These are phyloP conservation scores for Wickerhamomyces kurtzmanii DNA, from an alignment of 805 yeast genomes.

Conservation along the genomic window DNA sequence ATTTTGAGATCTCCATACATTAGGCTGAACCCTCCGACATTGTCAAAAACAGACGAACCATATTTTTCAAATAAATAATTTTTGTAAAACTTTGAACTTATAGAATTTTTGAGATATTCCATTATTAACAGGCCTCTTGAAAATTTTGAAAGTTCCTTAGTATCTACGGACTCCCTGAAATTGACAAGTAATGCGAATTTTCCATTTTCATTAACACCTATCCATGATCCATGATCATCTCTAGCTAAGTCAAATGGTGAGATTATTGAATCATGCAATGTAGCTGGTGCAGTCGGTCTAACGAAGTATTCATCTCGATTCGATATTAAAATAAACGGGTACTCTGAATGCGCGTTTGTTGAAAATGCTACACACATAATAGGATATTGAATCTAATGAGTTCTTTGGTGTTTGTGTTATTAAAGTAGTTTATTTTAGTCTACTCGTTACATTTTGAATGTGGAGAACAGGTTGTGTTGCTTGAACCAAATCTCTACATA, in stretches of 20 bases:
- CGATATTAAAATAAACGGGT: slow-evolving; percentile 66
- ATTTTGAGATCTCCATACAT: slow-evolving; percentile 24
- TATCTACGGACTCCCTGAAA: slow-evolving; percentile 48
- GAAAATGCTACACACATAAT: slow-evolving; percentile 74
- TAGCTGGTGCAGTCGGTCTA: slow-evolving; percentile 61
- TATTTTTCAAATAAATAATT: slow-evolving; percentile 9
- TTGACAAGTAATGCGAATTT: slow-evolving; percentile 70
- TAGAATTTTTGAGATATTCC: slow-evolving; percentile 22
- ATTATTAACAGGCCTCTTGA: slow-evolving; percentile 40
- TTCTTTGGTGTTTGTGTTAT: not conserved
- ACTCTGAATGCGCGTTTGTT: slow-evolving; percentile 60
- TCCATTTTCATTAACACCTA: slow-evolving; percentile 55
- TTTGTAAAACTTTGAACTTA: slow-evolving; percentile 10
- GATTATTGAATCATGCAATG: slow-evolving; percentile 28
- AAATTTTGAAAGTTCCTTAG: slow-evolving; percentile 11
- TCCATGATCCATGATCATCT: slow-evolving; percentile 84
- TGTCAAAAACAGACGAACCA: slow-evolving; percentile 10
- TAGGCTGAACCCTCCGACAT: slow-evolving; percentile 22
- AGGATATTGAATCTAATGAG: not conserved
- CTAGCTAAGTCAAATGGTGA: slow-evolving; percentile 72
- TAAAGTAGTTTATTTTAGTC: too few species aligned
- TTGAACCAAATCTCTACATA: not conserved
- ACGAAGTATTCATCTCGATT: slow-evolving; percentile 82
- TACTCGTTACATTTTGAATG: not conserved
- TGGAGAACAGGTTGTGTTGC: not conserved